These are phyloP conservation scores for Solanum phureja DNA, from an alignment of 257 asterid species.

Conservation along the genomic window DNA sequence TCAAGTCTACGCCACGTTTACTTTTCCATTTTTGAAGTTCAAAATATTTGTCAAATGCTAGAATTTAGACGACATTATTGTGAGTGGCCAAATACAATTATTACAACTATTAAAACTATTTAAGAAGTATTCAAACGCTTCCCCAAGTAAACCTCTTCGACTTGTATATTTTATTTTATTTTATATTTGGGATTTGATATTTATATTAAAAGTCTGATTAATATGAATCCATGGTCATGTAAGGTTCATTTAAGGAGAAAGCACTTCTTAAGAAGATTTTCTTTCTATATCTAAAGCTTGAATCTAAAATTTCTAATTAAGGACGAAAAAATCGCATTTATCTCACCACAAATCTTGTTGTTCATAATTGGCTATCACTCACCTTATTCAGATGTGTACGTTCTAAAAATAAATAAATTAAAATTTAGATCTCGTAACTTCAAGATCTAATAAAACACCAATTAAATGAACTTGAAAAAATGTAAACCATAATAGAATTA, in stretches of 20 bases:
- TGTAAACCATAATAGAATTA: too few species aligned
- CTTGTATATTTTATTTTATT: not conserved
- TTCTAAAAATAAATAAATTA: too few species aligned
- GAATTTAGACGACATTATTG: not conserved
- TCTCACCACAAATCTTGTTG: not conserved
- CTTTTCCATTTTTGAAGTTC: not conserved
- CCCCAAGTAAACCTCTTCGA: not conserved
- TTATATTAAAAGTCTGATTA: not conserved
- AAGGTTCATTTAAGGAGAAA: not conserved
- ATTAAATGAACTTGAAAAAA: too few species aligned
- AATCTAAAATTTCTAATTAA: not conserved
- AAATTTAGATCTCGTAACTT: too few species aligned
- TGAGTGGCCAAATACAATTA: not conserved
- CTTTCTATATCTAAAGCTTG: not conserved
- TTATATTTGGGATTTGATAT: not conserved
- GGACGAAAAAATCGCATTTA: rapidly evolving
- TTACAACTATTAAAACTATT: not conserved
- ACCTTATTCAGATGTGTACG: not conserved
- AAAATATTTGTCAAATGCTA: not conserved
- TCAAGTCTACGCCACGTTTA: not conserved
- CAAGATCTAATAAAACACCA: too few species aligned
- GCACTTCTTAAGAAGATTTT: not conserved
- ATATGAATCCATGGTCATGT: not conserved
- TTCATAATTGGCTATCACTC: not conserved
- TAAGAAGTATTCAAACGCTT: not conserved